A percentile compares a stretch with the other conserved stretches of the same genome.
Evolutionary conservation across 2,329 filamentous ascomycete species (phyloP).

Genomic region (Tricladium varicosporioides): DNA sequence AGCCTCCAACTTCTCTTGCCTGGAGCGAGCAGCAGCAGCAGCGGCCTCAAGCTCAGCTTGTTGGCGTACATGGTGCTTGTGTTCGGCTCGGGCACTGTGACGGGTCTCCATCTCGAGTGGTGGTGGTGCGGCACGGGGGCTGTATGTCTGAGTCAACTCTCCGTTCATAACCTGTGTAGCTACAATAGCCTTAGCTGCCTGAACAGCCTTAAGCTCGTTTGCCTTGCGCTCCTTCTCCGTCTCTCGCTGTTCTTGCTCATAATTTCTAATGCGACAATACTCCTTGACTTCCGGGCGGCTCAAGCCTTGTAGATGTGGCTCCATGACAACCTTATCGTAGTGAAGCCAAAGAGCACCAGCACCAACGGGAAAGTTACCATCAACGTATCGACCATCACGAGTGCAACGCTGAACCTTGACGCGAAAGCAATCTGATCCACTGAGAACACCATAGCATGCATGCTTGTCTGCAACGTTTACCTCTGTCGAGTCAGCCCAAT

Average conservation of each 20-base stretch:
- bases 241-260: constrained; percentile 55
- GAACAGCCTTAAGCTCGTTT: constrained; percentile 41
- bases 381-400: constrained; percentile 55
- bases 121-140: constrained; percentile 6
- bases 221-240: constrained; percentile 42
- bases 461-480: constrained; percentile 50
- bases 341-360: constrained; percentile 61
- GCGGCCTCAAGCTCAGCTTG: constrained; percentile 26
- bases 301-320: constrained; percentile 52
- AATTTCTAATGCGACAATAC: constrained; percentile 60
- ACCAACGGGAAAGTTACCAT: constrained; percentile 59
- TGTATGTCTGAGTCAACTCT: constrained; percentile 9
- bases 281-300: constrained; percentile 59
- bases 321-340: constrained; percentile 60
- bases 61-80: constrained; percentile 23
- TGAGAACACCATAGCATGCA: constrained; percentile 61
- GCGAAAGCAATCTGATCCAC: constrained; percentile 62
- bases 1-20: constrained; percentile 28
- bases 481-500: constrained; percentile 56
- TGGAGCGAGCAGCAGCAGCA: constrained; percentile 16
- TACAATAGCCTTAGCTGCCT: constrained; percentile 23
- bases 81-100: constrained; percentile 29
- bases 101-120: constrained; percentile 26
- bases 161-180: constrained; percentile 16
- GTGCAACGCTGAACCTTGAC: constrained; percentile 61